A percentile compares a stretch with the other conserved stretches of the same genome.
These are phyloP conservation scores for Periconia macrospinosa DNA, from an alignment of 2,329 filamentous ascomycete genomes.

Conservation along the genomic window DNA sequence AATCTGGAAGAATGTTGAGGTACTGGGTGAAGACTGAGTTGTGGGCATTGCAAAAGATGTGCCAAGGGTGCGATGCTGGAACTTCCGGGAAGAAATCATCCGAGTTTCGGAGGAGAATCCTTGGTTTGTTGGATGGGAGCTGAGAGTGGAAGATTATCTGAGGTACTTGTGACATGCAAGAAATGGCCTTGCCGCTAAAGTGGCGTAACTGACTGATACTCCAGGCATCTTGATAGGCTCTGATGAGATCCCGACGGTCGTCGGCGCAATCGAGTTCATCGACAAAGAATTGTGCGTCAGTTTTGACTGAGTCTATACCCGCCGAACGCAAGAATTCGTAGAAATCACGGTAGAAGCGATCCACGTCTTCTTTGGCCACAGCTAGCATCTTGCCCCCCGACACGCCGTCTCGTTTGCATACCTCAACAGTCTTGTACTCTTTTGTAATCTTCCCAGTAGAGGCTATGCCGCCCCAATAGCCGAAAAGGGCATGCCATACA, in stretches of 20 bases:
- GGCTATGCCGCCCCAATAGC: constrained; percentile 75
- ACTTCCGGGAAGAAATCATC: constrained; percentile 90
- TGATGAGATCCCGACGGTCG: constrained; percentile 71
- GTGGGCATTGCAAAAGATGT: constrained; percentile 92
- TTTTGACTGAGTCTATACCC: constrained; percentile 87
- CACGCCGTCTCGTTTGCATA: constrained; percentile 59
- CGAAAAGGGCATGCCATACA: constrained; percentile 79
- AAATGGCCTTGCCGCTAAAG: constrained; percentile 78
- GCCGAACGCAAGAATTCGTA: constrained; percentile 75
- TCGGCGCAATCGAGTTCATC: constrained; percentile 72
- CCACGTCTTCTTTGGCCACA: constrained; percentile 73
- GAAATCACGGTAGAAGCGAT: constrained; percentile 84
- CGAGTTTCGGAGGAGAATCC: constrained; percentile 79
- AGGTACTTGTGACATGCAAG: constrained; percentile 92
- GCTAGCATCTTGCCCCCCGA: constrained; percentile 70
- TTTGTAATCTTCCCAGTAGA: constrained; percentile 72
- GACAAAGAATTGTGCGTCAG: constrained; percentile 88
- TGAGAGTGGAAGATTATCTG: constrained; percentile 85
- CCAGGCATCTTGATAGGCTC: constrained; percentile 85
- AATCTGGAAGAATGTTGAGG: constrained; percentile 84
- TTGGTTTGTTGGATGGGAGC: constrained; percentile 72
- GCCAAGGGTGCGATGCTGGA: constrained; percentile 84
- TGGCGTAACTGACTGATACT: constrained; percentile 73
- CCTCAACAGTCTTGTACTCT: constrained; percentile 72
- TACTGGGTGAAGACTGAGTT: constrained; percentile 81